Conservation (phyloP, 1,284 basidiomycete genomes). For the Microbotryum intermedium region DNA sequence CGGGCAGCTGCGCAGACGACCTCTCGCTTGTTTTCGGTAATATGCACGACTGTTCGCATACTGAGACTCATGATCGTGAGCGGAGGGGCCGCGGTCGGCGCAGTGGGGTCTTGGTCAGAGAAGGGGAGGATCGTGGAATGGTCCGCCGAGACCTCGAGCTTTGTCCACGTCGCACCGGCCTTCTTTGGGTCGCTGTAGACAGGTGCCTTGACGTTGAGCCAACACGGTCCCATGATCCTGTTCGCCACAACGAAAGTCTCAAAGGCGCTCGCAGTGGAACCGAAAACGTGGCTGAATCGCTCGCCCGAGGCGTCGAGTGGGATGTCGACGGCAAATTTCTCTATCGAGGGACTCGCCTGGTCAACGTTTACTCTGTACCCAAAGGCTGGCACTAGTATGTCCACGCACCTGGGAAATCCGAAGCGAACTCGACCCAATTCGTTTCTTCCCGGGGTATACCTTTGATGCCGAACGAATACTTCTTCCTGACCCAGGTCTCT, state of each 20-base stretch:
- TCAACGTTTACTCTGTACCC: slow-evolving; percentile 46
- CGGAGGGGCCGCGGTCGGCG: slow-evolving; percentile 76
- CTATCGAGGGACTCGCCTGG: slow-evolving; percentile 44
- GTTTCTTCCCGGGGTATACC: slow-evolving; percentile 71
- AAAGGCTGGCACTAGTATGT: background rate
- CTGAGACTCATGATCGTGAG: slow-evolving; percentile 85
- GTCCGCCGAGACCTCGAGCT: slow-evolving; percentile 75
- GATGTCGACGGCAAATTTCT: slow-evolving; percentile 45
- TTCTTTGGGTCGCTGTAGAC: slow-evolving; percentile 53
- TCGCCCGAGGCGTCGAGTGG: slow-evolving; percentile 65
- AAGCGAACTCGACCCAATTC: slow-evolving; percentile 87
- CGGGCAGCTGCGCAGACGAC: slow-evolving; percentile 76
- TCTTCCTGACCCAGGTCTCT: slow-evolving; percentile 71
- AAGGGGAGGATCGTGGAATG: slow-evolving; percentile 75
- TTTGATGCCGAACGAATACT: slow-evolving; percentile 85
- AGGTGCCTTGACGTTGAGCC: slow-evolving; percentile 76
- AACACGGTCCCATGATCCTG: slow-evolving; percentile 98
- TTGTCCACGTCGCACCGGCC: slow-evolving; percentile 80
- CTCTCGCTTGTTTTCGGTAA: slow-evolving; percentile 87
- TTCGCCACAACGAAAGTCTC: slow-evolving; percentile 91
- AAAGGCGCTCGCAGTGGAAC: slow-evolving; percentile 87
- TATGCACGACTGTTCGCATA: slow-evolving; percentile 85
- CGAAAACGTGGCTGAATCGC: slow-evolving; percentile 80
- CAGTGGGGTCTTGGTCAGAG: slow-evolving; percentile 58
- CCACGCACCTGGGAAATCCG: slow-evolving; percentile 25